A percentile compares a stretch with the other conserved stretches of the same genome.
These are phyloP conservation scores for Plasmodium billcollinsi DNA, from an alignment of 169 alveolate species.

Conservation along the genomic window DNA sequence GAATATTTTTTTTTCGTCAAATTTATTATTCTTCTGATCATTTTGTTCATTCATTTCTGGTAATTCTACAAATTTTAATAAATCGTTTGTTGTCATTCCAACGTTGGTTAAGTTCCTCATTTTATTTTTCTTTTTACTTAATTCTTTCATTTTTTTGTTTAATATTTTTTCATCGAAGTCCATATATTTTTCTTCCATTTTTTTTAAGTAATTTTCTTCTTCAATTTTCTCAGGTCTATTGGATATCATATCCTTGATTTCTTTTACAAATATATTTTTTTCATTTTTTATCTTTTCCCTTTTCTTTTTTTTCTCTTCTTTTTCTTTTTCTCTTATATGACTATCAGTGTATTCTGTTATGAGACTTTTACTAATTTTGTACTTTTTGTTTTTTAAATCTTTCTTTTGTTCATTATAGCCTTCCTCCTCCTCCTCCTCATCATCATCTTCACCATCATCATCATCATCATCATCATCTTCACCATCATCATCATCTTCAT, in stretches of 20 bases:
- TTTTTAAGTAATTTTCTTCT: slow-evolving; percentile 79
- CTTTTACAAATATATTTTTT: slow-evolving; percentile 59
- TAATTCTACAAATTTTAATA: slow-evolving; percentile 74
- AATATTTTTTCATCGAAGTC: slow-evolving; percentile 69
- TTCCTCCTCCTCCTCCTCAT: slow-evolving; percentile 17
- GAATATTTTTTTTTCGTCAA: slow-evolving; percentile 69
- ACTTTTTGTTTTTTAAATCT: slow-evolving; percentile 46
- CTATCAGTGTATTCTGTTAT: slow-evolving; percentile 78
- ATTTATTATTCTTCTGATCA: slow-evolving; percentile 10
- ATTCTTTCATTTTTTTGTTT: slow-evolving; percentile 50
- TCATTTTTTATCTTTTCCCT: slow-evolving; percentile 71
- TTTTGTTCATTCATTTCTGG: slow-evolving; percentile 67
- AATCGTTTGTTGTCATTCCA: slow-evolving; percentile 76
- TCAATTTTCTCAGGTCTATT: slow-evolving; percentile 78
- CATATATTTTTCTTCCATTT: slow-evolving; percentile 76
- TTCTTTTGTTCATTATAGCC: slow-evolving; percentile 1
- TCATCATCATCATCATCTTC: slow-evolving; percentile 46
- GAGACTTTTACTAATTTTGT: slow-evolving; percentile 71
- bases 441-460: slow-evolving; percentile 48
- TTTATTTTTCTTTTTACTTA: slow-evolving; percentile 49
- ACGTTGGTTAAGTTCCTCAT: slow-evolving; percentile 69
- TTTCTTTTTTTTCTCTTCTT: slow-evolving; percentile 73
- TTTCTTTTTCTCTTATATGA: slow-evolving; percentile 71
- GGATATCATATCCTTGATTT: slow-evolving; percentile 68
- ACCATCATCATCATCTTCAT: slow-evolving; percentile 17